A percentile compares a stretch with the other conserved stretches of the same genome.
phyloP scores from a whole-genome alignment of 345 rosid genomes.

The Murraya koenigii region DNA sequence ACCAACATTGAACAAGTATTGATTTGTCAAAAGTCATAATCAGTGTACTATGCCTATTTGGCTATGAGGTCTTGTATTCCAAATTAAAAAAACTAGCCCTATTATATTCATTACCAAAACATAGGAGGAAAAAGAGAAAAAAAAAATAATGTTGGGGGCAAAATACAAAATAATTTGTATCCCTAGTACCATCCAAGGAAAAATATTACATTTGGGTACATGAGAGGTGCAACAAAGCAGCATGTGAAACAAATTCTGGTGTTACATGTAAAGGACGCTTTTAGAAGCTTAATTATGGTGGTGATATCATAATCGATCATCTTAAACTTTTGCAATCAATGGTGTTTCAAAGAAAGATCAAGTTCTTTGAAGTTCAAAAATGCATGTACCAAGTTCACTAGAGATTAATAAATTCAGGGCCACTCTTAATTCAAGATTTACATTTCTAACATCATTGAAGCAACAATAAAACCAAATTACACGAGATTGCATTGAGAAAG shows the following conservation, averaged over 20 bases:
- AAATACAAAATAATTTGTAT: neutral
- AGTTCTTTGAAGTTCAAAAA: neutral
- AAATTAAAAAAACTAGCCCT: neutral
- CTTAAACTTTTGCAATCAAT: neutral
- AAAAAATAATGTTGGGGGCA: neutral
- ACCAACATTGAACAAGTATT: neutral
- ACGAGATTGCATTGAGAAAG: neutral
- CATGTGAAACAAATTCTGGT: neutral
- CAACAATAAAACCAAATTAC: neutral
- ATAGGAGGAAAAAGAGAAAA: neutral
- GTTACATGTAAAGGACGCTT: neutral
- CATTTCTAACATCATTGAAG: neutral
- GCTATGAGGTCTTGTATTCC: neutral
- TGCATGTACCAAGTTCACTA: neutral
- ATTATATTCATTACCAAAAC: neutral
- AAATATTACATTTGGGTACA: no score
- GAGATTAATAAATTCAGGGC: neutral
- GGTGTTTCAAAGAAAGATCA: neutral
- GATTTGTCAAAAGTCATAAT: neutral
- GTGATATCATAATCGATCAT: neutral
- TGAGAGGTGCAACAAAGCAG: neutral
- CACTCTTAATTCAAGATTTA: neutral
- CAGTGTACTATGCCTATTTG: neutral
- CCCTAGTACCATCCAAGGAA: no score
- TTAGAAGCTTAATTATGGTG: no score